phyloP scores from a whole-genome alignment of 2,329 filamentous ascomycete genomes.

The Grosmannia penicillata region DNA sequence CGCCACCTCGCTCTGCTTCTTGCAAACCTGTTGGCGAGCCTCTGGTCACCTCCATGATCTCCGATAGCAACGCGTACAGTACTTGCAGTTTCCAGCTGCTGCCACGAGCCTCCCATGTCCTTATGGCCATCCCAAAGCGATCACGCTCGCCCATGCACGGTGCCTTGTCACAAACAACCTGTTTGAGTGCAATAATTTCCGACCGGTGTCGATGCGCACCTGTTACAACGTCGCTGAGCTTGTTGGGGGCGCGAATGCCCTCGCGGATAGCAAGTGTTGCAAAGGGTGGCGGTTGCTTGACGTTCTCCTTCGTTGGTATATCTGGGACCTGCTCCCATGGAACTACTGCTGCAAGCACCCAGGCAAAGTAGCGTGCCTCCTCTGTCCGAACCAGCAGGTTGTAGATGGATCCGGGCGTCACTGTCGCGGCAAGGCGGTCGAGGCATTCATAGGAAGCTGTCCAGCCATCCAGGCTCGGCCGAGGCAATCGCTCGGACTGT shows the following conservation, averaged over 20 bases:
- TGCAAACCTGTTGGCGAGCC: not conserved
- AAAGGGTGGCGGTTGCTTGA: slow-evolving; percentile 28
- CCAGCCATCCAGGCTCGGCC: slow-evolving; percentile 48
- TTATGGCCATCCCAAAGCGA: slow-evolving; percentile 58
- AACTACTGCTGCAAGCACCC: slow-evolving; percentile 59
- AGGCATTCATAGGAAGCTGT: slow-evolving; percentile 48
- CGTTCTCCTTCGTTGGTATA: not conserved
- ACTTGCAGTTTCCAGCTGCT: slow-evolving; percentile 59
- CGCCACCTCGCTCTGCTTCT: slow-evolving; percentile 6
- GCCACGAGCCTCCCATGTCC: slow-evolving; percentile 48
- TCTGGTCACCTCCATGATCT: slow-evolving; percentile 27
- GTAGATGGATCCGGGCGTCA: slow-evolving; percentile 31
- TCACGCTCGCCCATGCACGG: slow-evolving; percentile 39
- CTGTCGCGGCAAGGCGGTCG: slow-evolving; percentile 29
- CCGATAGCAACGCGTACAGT: slow-evolving; percentile 51
- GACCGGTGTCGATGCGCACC: slow-evolving; percentile 10
- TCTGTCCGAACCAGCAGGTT: slow-evolving; percentile 43
- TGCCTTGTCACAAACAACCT: slow-evolving; percentile 28
- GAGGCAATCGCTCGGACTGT: slow-evolving; percentile 32
- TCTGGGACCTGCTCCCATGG: slow-evolving; percentile 50
- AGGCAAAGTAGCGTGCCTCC: slow-evolving; percentile 56
- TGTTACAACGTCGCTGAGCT: slow-evolving; percentile 48
- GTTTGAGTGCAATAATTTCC: slow-evolving; percentile 25
- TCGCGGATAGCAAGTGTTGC: slow-evolving; percentile 54
- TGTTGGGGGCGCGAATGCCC: slow-evolving; percentile 69